Conservation (phyloP, 495 filamentous ascomycete species). For the Daldinia childiae region DNA sequence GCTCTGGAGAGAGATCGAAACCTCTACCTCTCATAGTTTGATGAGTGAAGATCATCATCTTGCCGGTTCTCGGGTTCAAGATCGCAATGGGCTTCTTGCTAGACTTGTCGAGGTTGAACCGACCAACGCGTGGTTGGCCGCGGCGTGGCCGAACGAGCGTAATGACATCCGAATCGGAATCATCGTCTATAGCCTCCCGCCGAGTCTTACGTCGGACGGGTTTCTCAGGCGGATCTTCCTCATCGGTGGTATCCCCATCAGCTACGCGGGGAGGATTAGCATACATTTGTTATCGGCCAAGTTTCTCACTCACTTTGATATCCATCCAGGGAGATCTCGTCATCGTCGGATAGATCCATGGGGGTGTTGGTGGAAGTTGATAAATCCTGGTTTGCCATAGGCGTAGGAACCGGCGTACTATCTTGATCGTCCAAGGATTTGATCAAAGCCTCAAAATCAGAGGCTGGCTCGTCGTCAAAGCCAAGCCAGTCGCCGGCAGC, state of each 20-base stretch:
- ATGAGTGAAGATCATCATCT: conserved; percentile 72
- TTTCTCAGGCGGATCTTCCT: conserved; percentile 75
- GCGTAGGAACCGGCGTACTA: conserved; percentile 49
- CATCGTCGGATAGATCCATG: conserved; percentile 61
- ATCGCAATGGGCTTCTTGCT: conserved; percentile 78
- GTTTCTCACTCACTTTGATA: conserved; percentile 74
- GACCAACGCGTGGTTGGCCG: conserved; percentile 60
- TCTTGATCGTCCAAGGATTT: conserved; percentile 43
- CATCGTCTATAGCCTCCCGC: conserved; percentile 48
- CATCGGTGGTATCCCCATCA: conserved; percentile 82
- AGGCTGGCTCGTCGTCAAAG: conserved; percentile 29
- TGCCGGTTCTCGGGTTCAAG: conserved; percentile 73
- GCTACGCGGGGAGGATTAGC: conserved; percentile 69
- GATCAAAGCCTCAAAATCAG: conserved; percentile 48
- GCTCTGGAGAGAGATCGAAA: conserved; percentile 58
- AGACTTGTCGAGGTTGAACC: conserved; percentile 63
- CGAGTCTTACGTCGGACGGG: conserved; percentile 65
- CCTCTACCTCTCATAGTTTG: conserved; percentile 45
- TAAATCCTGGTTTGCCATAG: conserved; percentile 62
- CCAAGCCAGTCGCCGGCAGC: conserved; percentile 25
- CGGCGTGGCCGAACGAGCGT: conserved; percentile 52
- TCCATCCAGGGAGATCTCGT: conserved; percentile 67
- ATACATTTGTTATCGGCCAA: conserved; percentile 37
- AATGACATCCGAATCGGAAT: conserved; percentile 56
- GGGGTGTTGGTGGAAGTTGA: conserved; percentile 54